Evolutionary conservation across 2,329 filamentous ascomycete species (phyloP), one percentile per base, ranked within the genome.

Genomic region (Daldinia sp.): DNA sequence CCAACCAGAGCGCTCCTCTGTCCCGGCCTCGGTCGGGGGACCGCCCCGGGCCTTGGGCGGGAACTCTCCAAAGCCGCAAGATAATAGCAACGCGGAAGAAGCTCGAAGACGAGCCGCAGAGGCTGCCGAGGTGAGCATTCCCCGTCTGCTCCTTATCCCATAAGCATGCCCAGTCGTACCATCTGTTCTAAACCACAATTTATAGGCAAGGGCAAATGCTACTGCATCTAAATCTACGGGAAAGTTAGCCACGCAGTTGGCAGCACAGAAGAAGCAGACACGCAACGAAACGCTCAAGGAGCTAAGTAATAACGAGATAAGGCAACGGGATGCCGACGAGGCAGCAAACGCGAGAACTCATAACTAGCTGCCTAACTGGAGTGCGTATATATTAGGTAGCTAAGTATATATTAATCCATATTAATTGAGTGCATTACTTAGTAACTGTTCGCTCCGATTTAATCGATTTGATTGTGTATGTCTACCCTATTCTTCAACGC

Each of bases 261-360:
- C 89, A 56, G 88, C 88, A 32, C 91, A 96, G 78, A 91, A 90
- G 79, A 88, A 86, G 70, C 87, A 92, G 79, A 93, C 90, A 7
- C 84, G 87, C 54, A 82, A 79, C 27, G 87, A 90, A 62, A 88
- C 87, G 1, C 79, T 96, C 49, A 87, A 88, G 66, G 84, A 90
- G 67, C 85, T 82, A 3, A 93, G 91, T 73, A 80, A 83, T 52
- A 83, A 88, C 58, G 91, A 93, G 72, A 79, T 87, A 58, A 81
- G 85, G 47, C 82, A 82, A 11, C 83, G 92, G 55, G 87, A 93
- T 66, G 87, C 89, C 7, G 92, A 96, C 74, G 82, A 83, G 41
- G 85, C 80, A 13, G 81, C 82, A 1, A 79, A 86, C 68, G 80
- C 84, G 32, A 80, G 86, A 71, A 82, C 78, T 58, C 89, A 88